A percentile compares a stretch with the other conserved stretches of the same genome.
Evolutionary conservation across 768 basidiomycete genomes (phyloP).

Genomic region (Tulasnella sp.): DNA sequence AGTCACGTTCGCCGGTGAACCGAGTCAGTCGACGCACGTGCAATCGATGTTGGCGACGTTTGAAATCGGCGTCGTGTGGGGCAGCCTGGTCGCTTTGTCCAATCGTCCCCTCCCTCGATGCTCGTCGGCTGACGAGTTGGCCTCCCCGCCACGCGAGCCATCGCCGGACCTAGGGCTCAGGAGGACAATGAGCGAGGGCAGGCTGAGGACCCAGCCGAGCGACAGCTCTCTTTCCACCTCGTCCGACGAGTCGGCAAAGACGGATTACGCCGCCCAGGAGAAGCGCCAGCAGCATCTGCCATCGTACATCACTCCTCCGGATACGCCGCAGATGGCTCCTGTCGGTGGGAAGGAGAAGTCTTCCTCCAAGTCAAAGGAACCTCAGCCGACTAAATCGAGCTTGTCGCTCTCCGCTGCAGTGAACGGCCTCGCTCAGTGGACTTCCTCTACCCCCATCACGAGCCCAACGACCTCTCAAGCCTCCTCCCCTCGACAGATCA

Average conservation of each 20-base stretch:
- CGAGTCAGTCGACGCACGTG: constrained; percentile 43
- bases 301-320: constrained; percentile 22
- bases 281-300: neutral
- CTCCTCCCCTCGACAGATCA: constrained; percentile 1
- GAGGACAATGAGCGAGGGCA: neutral
- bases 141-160: no score
- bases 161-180: neutral
- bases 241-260: neutral
- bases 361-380: neutral
- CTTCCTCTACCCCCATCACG: neutral
- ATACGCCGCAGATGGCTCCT: constrained; percentile 15
- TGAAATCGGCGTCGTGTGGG: constrained; percentile 72
- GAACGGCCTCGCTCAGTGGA: neutral
- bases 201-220: no score
- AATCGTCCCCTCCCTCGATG: constrained; percentile 42
- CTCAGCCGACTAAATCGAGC: constrained; percentile 24
- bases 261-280: constrained; percentile 10
- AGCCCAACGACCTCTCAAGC: neutral
- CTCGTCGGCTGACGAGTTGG: no score
- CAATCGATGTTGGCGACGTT: constrained; percentile 64
- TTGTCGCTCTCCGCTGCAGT: neutral
- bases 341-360: neutral
- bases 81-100: constrained; percentile 63
- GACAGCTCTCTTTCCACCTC: neutral
- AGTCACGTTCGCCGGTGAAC: constrained; percentile 49